Conservation (phyloP, 768 basidiomycete genomes). For the Russula sp. region DNA sequence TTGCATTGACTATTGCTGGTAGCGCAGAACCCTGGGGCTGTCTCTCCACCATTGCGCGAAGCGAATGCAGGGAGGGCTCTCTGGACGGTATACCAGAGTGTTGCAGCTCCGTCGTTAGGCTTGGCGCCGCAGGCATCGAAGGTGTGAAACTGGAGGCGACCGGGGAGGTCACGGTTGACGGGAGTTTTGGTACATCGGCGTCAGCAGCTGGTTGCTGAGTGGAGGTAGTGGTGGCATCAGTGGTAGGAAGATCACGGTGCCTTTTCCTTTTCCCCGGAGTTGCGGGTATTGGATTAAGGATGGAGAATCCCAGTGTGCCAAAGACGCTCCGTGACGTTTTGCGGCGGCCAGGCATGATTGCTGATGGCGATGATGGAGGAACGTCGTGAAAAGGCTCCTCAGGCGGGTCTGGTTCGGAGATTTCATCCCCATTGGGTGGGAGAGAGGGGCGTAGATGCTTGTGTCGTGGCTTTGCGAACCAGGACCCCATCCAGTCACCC, state of each 20-base stretch:
- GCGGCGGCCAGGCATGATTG: conserved; percentile 27
- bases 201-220: background rate
- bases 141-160: conserved; percentile 7
- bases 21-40: conserved; percentile 56
- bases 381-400: conserved; percentile 17
- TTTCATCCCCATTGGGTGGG: conserved; percentile 1
- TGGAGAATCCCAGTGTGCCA: conserved; percentile 61
- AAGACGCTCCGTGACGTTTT: conserved; percentile 59
- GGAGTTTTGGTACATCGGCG: background rate
- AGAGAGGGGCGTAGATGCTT: conserved; percentile 26
- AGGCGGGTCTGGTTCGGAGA: conserved; percentile 1
- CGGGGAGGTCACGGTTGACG: conserved; percentile 10
- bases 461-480: conserved; percentile 52
- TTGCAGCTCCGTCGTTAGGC: conserved; percentile 20
- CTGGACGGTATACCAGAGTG: conserved; percentile 6
- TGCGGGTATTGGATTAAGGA: conserved; percentile 41
- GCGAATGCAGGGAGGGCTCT: conserved; percentile 20
- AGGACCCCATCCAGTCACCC: conserved; percentile 73
- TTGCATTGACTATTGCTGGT: conserved; percentile 73
- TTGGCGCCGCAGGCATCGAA: conserved; percentile 7
- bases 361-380: conserved; percentile 15
- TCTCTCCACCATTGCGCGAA: conserved; percentile 23
- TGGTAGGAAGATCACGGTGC: conserved; percentile 4
- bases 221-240: background rate
- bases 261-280: conserved; percentile 17